Conservation (phyloP, 1,139 yeast genomes). For the Lodderomyces margitis region DNA sequence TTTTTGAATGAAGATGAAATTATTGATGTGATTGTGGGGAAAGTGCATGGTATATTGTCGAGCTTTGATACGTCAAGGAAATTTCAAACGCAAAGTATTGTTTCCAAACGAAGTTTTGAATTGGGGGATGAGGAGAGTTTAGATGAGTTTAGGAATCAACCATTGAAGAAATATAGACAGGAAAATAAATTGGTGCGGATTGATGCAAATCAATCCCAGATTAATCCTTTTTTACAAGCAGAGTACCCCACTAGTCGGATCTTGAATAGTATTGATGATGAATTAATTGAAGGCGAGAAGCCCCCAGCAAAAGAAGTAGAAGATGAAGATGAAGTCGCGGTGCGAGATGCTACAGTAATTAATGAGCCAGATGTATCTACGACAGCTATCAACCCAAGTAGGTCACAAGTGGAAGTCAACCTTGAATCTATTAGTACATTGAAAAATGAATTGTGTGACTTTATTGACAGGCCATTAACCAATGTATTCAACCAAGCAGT, state of each 20-base stretch:
- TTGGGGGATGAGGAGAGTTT: slow-evolving; percentile 7
- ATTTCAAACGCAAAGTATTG: slow-evolving; percentile 62
- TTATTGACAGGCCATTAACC: slow-evolving; percentile 56
- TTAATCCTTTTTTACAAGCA: slow-evolving; percentile 15
- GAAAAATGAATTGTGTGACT: slow-evolving; percentile 46
- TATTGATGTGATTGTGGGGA: slow-evolving; percentile 53
- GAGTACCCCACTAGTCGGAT: slow-evolving; percentile 1
- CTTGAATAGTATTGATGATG: slow-evolving; percentile 7
- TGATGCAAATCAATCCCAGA: slow-evolving; percentile 46
- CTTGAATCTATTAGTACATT: slow-evolving; percentile 61
- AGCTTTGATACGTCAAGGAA: slow-evolving; percentile 68
- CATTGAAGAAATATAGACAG: slow-evolving; percentile 38
- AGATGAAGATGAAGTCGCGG: background rate
- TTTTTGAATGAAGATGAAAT: slow-evolving; percentile 87
- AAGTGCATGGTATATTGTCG: slow-evolving; percentile 51
- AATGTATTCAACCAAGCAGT: slow-evolving; percentile 67
- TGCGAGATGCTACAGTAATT: background rate
- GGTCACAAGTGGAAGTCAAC: slow-evolving; percentile 33
- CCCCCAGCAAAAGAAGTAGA: too few relatives aligned
- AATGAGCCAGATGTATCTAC: slow-evolving; percentile 1
- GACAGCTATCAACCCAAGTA: background rate
- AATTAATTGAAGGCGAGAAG: slow-evolving; percentile 7
- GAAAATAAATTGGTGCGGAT: slow-evolving; percentile 73
- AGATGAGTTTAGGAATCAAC: slow-evolving; percentile 8
- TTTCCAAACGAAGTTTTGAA: slow-evolving; percentile 22